Percentiles rank a stretch among this genome's conserved stretches.
Conservation (phyloP, 306 rosid species). For the Cicer bijugum region DNA sequence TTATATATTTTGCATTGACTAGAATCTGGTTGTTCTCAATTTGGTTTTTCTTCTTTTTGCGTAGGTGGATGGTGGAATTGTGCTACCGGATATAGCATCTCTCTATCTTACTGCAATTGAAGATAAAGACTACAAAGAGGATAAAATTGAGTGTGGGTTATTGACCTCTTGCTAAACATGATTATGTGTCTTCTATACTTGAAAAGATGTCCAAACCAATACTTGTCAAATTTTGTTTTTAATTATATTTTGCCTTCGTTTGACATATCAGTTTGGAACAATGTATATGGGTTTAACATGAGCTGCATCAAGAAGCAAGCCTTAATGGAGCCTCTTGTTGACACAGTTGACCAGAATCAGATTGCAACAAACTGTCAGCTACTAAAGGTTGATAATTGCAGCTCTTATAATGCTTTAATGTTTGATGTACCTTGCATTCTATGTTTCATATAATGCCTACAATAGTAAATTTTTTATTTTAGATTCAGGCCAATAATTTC, state of each 20-base stretch:
- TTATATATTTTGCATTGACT: neutral
- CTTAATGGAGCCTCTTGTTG: constrained; percentile 95
- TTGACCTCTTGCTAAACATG: constrained; percentile 37
- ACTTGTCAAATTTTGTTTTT: constrained; percentile 1
- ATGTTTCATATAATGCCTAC: neutral
- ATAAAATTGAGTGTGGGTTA: constrained; percentile 94
- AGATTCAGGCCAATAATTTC: neutral
- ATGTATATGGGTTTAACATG: constrained; percentile 95
- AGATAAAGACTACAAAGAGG: constrained; percentile 97
- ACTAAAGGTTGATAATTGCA: constrained; percentile 68
- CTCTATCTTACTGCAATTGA: constrained; percentile 88
- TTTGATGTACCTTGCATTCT: constrained; percentile 7
- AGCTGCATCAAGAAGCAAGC: constrained; percentile 99
- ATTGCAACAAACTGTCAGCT: constrained; percentile 88
- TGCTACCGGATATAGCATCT: constrained; percentile 89
- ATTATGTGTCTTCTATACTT: constrained; percentile 33
- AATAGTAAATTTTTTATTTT: neutral
- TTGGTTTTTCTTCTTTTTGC: constrained; percentile 29
- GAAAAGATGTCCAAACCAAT: constrained; percentile 12
- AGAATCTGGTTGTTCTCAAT: neutral
- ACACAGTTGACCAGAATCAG: constrained; percentile 93
- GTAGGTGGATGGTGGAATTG: constrained; percentile 80
- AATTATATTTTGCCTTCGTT: constrained; percentile 34
- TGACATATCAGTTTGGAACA: constrained; percentile 80
- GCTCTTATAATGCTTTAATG: constrained; percentile 20